Conservation (phyloP, 257 asterid species). For the Sherardia arvensis region DNA sequence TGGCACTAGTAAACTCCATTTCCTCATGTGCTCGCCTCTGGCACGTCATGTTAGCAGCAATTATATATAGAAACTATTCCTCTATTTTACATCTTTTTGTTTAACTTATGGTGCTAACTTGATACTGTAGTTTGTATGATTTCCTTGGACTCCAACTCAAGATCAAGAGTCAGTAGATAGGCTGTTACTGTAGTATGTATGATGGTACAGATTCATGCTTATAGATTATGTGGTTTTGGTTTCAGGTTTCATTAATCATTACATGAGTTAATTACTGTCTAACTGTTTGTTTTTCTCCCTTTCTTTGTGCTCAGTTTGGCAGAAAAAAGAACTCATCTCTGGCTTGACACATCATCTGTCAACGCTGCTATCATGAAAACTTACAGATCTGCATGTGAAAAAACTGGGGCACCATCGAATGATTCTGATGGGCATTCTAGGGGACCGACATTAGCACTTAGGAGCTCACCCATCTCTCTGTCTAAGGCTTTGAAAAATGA, state of each 20-base stretch:
- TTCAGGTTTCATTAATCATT: neutral
- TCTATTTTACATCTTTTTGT: neutral
- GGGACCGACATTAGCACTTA: constrained; percentile 42
- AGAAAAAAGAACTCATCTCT: constrained; percentile 61
- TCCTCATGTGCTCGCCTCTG: neutral
- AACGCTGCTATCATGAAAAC: constrained; percentile 78
- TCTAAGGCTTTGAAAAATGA: constrained; percentile 91
- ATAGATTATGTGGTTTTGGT: neutral
- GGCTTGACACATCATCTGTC: constrained; percentile 82
- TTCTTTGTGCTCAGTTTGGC: constrained; percentile 49
- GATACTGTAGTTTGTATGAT: neutral
- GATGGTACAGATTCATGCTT: neutral
- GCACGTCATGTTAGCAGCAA: neutral
- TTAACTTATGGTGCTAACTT: neutral
- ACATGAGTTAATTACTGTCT: neutral
- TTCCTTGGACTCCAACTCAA: neutral
- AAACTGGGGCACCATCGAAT: constrained; percentile 21
- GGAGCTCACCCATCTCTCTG: constrained; percentile 75
- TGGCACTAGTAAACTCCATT: neutral
- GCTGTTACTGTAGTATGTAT: neutral
- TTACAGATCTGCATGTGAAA: constrained; percentile 55
- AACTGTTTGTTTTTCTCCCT: constrained; percentile 2
- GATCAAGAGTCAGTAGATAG: neutral
- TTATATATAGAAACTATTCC: neutral
- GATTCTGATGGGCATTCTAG: constrained; percentile 23